These are phyloP conservation scores for Cystobasidium onofrii DNA, from an alignment of 768 basidiomycete species.

Conservation along the genomic window DNA sequence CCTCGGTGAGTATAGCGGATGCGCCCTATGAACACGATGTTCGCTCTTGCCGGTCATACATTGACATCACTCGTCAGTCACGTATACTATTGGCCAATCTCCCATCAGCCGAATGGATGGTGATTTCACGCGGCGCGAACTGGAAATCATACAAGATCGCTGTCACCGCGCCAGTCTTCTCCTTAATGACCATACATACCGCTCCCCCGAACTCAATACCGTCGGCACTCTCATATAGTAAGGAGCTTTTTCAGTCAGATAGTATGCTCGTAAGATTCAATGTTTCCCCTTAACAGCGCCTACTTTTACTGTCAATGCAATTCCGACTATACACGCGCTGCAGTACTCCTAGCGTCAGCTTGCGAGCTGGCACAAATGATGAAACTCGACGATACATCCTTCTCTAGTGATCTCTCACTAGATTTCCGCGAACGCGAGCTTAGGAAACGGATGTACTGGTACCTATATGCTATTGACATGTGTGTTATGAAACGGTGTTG, in stretches of 20 bases:
- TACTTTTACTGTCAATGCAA: constrained; percentile 12
- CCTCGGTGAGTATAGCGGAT: too few relatives aligned
- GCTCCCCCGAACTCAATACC: not conserved
- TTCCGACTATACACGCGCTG: not conserved
- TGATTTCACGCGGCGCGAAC: not conserved
- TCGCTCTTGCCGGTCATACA: not conserved
- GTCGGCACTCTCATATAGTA: constrained; percentile 10
- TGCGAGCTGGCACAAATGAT: constrained; percentile 21
- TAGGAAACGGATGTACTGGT: constrained; percentile 9
- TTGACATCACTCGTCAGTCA: constrained; percentile 11
- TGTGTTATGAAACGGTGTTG: not conserved
- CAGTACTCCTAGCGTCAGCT: not conserved
- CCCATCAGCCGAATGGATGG: not conserved
- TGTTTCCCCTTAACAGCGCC: too few relatives aligned
- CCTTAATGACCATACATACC: constrained; percentile 4
- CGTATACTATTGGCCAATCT: constrained; percentile 24
- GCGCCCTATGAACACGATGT: too few relatives aligned
- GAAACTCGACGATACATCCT: not conserved
- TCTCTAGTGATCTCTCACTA: not conserved
- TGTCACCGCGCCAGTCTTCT: constrained; percentile 24
- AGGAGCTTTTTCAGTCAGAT: too few relatives aligned
- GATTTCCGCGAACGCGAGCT: constrained; percentile 18
- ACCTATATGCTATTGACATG: constrained; percentile 17
- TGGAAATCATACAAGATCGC: constrained; percentile 12
- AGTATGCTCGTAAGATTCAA: too few relatives aligned